Base-by-base conservation (phyloP, 139 green algal species). In the Tetraselmis striata region DNA sequence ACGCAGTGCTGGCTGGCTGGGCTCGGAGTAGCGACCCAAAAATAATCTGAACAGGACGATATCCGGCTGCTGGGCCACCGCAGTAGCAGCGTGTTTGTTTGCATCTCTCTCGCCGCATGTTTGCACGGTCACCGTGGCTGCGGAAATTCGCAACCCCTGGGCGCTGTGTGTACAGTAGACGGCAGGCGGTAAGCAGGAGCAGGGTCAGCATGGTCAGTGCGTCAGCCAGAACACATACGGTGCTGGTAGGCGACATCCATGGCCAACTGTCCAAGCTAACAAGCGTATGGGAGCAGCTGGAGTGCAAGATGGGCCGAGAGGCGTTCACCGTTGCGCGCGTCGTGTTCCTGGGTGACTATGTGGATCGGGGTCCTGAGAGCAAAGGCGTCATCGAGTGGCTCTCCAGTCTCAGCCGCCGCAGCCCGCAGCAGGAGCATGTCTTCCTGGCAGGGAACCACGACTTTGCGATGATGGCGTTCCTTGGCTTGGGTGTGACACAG, bases 301-400 rank as follows among this genome's bases (percentile, higher is more conserved):
- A 87, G 28, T 1, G 77, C 79, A 77, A 77, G 81, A 1, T 59
- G n/a, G 78, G 78, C 78, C 5, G 2, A 5, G 78, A 5, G 11
- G 27, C 59, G 29, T 86, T 86, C 76, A 31, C 31, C 23, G 81
- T 28, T n/a, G 77, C 32, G 29, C 82, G 81, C 27, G 80, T 87
- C 11, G 77, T 87, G 22, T 87, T 87, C 81, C 80, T 87, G 24
- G 84, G 84, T 32, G 84, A 87, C 59, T 87, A 86, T 29, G 80
- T 80, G 75, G 84, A 87, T 82, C 84, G 84, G 1, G 81, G 81
- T 18, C 81, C 81, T 18, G n/a, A 78, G 26, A 76, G 59, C 29
- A 83, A 45, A 31, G 81, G 31, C 25, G 30, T 87, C 30, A 29
- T 84, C 1, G 81, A 86, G 0, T 87, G 80, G 80, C 77, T 87